Percentiles rank a stretch among this genome's conserved stretches.
These are phyloP conservation scores for Mycena alexandri DNA, from an alignment of 768 basidiomycete species.

Conservation along the genomic window DNA sequence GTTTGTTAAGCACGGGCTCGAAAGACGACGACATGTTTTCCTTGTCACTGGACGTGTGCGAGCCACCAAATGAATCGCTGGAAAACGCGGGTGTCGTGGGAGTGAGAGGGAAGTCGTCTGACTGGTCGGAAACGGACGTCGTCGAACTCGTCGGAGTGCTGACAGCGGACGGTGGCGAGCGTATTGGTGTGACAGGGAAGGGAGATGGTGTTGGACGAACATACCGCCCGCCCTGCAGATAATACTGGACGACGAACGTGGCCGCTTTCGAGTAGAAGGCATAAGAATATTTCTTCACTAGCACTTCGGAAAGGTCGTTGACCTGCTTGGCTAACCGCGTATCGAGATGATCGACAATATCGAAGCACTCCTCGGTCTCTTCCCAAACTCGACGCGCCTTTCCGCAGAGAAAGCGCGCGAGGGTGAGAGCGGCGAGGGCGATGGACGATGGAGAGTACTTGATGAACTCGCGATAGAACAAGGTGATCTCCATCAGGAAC, in stretches of 20 bases:
- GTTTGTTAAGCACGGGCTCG: slow-evolving; percentile 81
- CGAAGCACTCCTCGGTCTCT: slow-evolving; percentile 85
- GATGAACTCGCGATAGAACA: slow-evolving; percentile 97
- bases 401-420: slow-evolving; percentile 90
- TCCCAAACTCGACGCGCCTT: slow-evolving; percentile 84
- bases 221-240: slow-evolving; percentile 89
- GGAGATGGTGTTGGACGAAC: slow-evolving; percentile 58
- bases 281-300: slow-evolving; percentile 98
- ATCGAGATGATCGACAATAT: slow-evolving; percentile 90
- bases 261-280: slow-evolving; percentile 97
- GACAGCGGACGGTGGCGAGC: slow-evolving; percentile 64
- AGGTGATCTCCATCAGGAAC: slow-evolving; percentile 99
- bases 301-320: slow-evolving; percentile 93
- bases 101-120: slow-evolving; percentile 88
- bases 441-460: slow-evolving; percentile 87
- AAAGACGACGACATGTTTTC: slow-evolving; percentile 82
- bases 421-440: slow-evolving; percentile 89
- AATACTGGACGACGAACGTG: slow-evolving; percentile 92
- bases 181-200: slow-evolving; percentile 79
- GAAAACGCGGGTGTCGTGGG: slow-evolving; percentile 80
- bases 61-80: slow-evolving; percentile 66
- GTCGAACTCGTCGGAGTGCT: slow-evolving; percentile 84
- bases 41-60: slow-evolving; percentile 77
- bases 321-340: slow-evolving; percentile 87
- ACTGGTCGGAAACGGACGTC: slow-evolving; percentile 79